phyloP scores from a whole-genome alignment of 139 green algal genomes.

The Volvox africanus region DNA sequence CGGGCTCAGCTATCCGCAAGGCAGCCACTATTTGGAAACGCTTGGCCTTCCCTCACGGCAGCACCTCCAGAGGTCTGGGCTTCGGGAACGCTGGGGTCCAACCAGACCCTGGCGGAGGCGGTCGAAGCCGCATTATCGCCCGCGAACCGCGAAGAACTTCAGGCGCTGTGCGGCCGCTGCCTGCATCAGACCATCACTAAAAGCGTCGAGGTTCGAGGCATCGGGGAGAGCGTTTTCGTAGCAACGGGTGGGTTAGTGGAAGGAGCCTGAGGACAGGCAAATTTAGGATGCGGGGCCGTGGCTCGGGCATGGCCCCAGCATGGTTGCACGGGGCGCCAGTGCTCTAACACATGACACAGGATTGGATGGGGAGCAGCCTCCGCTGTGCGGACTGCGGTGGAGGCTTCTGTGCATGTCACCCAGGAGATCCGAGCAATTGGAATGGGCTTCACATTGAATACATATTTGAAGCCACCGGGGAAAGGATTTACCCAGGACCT shows the following conservation, averaged over 20 bases:
- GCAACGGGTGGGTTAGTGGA: constrained; percentile 3
- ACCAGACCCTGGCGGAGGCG: not conserved
- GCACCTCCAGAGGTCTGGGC: constrained; percentile 9
- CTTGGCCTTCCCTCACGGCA: constrained; percentile 7
- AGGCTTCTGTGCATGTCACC: too few species aligned
- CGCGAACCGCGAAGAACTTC: not conserved
- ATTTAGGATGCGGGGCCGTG: not conserved
- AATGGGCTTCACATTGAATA: too few species aligned
- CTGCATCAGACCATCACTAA: constrained; percentile 67
- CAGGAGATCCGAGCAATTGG: too few species aligned
- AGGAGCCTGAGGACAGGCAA: too few species aligned
- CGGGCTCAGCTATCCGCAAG: not conserved
- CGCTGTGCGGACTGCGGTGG: too few species aligned
- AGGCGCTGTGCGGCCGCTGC: constrained; percentile 64
- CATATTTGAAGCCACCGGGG: too few species aligned
- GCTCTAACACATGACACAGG: not conserved
- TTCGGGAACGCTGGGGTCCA: not conserved
- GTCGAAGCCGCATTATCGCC: not conserved
- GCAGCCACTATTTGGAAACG: not conserved
- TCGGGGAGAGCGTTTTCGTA: constrained; percentile 50
- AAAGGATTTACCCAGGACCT: too few species aligned
- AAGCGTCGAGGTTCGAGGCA: constrained; percentile 50
- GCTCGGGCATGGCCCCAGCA: not conserved
- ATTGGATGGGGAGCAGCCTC: too few species aligned
- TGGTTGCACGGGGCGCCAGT: not conserved